phyloP scores from a whole-genome alignment of 106 monocot species.

The Dendrobium nobile region DNA sequence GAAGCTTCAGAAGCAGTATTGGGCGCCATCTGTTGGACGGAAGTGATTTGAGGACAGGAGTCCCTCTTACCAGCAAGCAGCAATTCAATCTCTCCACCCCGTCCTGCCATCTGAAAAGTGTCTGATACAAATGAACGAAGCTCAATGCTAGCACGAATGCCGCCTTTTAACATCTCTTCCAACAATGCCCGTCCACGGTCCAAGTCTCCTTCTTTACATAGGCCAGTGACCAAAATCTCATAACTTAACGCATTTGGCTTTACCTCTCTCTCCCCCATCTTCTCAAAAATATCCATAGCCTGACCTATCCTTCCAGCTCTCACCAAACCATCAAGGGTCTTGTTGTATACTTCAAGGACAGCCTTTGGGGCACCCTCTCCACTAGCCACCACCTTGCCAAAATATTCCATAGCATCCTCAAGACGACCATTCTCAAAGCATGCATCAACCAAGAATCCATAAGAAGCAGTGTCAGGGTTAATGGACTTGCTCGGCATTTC shows the following conservation, averaged over 20 bases:
- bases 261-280: conserved; percentile 22
- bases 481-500: conserved; percentile 71
- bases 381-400: conserved; percentile 37
- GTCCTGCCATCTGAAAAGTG: conserved; percentile 4
- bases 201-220: conserved; percentile 17
- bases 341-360: conserved; percentile 56
- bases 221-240: conserved; percentile 15
- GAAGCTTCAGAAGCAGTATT: neutral
- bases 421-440: conserved; percentile 46
- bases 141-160: conserved; percentile 2
- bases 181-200: conserved; percentile 9
- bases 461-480: conserved; percentile 52
- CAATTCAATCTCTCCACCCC: conserved; percentile 8
- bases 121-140: conserved; percentile 9
- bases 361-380: conserved; percentile 44
- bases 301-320: conserved; percentile 33
- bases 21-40: neutral
- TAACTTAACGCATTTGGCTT: conserved; percentile 12
- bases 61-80: neutral
- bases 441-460: conserved; percentile 55
- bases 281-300: conserved; percentile 57
- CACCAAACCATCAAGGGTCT: conserved; percentile 65
- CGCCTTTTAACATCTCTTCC: conserved; percentile 15
- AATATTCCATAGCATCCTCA: conserved; percentile 63
- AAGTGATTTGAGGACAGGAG: neutral